Evolutionary conservation across 306 rosid genomes (phyloP), one percentile per base, ranked within the genome.

Genomic region (Nissolia schottii): DNA sequence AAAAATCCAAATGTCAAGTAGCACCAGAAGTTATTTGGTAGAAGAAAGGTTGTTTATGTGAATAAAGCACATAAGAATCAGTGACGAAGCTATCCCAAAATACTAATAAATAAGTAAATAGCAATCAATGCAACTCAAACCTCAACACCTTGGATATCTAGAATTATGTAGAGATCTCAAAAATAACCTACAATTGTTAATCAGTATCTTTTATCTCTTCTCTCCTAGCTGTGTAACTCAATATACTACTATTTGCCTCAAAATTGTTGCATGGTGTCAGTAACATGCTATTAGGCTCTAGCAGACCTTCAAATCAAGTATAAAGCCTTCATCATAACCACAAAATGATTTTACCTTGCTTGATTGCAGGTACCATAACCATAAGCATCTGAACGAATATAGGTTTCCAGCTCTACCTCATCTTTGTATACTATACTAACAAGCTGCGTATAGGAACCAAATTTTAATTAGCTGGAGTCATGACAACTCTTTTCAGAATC

Each of bases 371-470:
- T 82, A 24, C 95, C 97, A 73, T 89, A 94, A 24, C 95, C 97
- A 73, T 89, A 94, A 43, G 75, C 46, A 84, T 86, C 83, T 40
- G 98, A 94, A 29, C 90, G 89, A 64, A 91, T 82, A 84, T 94
- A 94, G 56, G 86, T 77, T 72, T 91, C 98, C 84, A 91, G 77
- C 77, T 91, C 95, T 43, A 73, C 77, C 83, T 94, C 98, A 64
- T 94, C 96, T 82, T 86, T 78, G 85, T 86, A 94, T 68, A 94
- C 79, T 82, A 50, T 82, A 73, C 86, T 86, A 58, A 94, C 97
- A 70, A 20, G 78, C 98, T 94, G 84, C 71, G 81, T 20, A 59
- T 38, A 86, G 31, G n/a, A 80, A 54, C 65, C 51, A 51, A 60
- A 63, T 53, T 40, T 76, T 64, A 76, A 67, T 79, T 61, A 73